phyloP scores from a whole-genome alignment of 2,329 filamentous ascomycete species.

The Venturia nashicola region DNA sequence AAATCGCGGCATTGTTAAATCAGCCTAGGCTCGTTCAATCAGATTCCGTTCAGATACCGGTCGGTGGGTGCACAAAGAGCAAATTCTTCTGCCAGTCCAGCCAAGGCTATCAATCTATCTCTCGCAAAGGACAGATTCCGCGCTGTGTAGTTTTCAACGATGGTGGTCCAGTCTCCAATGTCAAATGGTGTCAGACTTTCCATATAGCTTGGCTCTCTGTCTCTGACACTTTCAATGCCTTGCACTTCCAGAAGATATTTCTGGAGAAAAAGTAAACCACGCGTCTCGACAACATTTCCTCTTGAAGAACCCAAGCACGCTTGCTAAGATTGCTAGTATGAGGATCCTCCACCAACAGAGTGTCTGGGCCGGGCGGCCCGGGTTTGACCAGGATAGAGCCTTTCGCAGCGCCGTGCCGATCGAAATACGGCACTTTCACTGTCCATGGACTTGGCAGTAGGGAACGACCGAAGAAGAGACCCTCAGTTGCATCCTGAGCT shows the following conservation, averaged over 20 bases:
- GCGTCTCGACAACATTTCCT: slow-evolving; percentile 2
- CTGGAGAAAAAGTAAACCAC: slow-evolving; percentile 4
- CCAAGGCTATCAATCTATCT: background rate
- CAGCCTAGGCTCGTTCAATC: too few species aligned
- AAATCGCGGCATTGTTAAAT: too few species aligned
- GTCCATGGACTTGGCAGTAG: background rate
- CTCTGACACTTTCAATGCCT: background rate
- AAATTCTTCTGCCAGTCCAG: background rate
- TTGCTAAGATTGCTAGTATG: background rate
- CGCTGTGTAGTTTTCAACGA: background rate
- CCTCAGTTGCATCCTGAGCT: background rate
- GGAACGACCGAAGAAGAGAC: background rate
- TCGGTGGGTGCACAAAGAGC: too few species aligned
- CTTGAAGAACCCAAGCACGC: slow-evolving; percentile 9
- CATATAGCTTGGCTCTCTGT: background rate
- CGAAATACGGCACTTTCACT: too few species aligned
- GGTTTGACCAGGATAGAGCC: too few species aligned
- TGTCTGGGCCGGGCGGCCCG: background rate
- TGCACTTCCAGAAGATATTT: slow-evolving; percentile 10
- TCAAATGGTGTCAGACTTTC: background rate
- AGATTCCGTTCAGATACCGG: too few species aligned
- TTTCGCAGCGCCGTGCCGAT: background rate
- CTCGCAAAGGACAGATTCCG: background rate
- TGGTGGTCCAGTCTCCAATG: background rate
- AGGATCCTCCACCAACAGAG: background rate